A percentile compares a stretch with the other conserved stretches of the same genome.
Evolutionary conservation across 148 eudicot species (phyloP).

Genomic region (Silene conica): DNA sequence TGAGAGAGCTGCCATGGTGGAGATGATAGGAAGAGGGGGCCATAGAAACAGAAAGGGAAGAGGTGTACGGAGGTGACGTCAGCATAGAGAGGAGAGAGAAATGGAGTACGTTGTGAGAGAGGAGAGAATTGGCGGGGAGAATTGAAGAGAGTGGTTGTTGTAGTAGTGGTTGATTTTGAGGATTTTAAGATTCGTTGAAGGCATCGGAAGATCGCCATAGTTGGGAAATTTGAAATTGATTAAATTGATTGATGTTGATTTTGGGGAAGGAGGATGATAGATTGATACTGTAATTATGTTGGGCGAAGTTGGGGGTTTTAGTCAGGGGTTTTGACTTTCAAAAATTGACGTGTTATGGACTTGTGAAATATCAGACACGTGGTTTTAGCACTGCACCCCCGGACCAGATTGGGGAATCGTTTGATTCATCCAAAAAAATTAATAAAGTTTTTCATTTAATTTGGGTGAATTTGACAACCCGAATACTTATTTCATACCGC

Average conservation of each 20-base stretch:
- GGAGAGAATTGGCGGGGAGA: slow-evolving; percentile 24
- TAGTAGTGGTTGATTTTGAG: slow-evolving; percentile 22
- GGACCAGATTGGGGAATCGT: no score
- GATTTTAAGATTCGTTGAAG: slow-evolving; percentile 28
- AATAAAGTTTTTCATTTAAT: no score
- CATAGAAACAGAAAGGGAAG: slow-evolving; percentile 39
- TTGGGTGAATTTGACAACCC: no score
- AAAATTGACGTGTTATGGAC: no score
- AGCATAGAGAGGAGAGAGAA: slow-evolving; percentile 41
- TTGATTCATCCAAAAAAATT: no score
- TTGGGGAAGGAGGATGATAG: not conserved
- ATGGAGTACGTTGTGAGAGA: slow-evolving; percentile 21
- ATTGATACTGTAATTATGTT: no score
- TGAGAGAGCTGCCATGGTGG: slow-evolving; percentile 81
- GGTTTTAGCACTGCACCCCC: no score
- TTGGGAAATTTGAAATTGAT: not conserved
- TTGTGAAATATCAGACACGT: no score
- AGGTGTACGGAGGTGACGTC: slow-evolving; percentile 13
- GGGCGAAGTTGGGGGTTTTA: not conserved
- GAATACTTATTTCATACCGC: no score
- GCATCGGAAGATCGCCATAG: slow-evolving; percentile 53
- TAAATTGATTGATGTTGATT: slow-evolving; percentile 1
- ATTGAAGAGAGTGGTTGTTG: slow-evolving; percentile 18
- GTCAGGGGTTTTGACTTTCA: not conserved
- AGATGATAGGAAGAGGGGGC: slow-evolving; percentile 70